Evolutionary conservation across 371 early-diverging fungal species (phyloP).

Genomic region (Syncephalastrum sp.): DNA sequence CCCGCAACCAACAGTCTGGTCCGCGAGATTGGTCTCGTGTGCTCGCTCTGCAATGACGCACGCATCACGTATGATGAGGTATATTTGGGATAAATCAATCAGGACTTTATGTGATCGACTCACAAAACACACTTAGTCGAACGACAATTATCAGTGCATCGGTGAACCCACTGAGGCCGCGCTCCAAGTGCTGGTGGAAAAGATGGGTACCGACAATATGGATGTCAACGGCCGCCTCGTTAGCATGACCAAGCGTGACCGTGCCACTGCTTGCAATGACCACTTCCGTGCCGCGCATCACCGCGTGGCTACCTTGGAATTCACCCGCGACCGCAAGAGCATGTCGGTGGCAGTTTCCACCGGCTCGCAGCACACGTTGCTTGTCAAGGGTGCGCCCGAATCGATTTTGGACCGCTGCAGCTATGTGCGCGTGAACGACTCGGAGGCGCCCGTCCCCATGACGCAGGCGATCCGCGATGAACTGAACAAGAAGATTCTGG

Average conservation of each 20-base stretch:
- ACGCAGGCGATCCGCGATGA: conserved; percentile 63
- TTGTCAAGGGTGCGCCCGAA: conserved; percentile 95
- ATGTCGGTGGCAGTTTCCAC: conserved; percentile 84
- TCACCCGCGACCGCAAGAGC: conserved; percentile 94
- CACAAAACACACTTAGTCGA: conserved; percentile 21
- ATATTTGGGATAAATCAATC: background rate
- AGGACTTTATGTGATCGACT: background rate
- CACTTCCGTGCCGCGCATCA: conserved; percentile 52
- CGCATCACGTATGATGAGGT: conserved; percentile 75
- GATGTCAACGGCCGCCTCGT: conserved; percentile 60
- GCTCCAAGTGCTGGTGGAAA: conserved; percentile 90
- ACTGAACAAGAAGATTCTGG: conserved; percentile 67
- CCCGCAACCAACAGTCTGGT: conserved; percentile 54
- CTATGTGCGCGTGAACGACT: conserved; percentile 51
- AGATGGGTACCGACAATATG: conserved; percentile 76
- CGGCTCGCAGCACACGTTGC: conserved; percentile 39
- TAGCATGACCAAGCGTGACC: conserved; percentile 49
- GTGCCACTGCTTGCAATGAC: conserved; percentile 63
- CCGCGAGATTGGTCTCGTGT: conserved; percentile 77
- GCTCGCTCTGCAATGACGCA: conserved; percentile 93
- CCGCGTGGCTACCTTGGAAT: conserved; percentile 82
- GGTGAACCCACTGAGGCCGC: conserved; percentile 99
- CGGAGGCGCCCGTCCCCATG: conserved; percentile 62
- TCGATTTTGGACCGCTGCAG: conserved; percentile 87
- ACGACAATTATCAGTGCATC: conserved; percentile 63